Evolutionary conservation across 2,329 filamentous ascomycete species (phyloP).

Genomic region (Cyclaneusma minus): DNA sequence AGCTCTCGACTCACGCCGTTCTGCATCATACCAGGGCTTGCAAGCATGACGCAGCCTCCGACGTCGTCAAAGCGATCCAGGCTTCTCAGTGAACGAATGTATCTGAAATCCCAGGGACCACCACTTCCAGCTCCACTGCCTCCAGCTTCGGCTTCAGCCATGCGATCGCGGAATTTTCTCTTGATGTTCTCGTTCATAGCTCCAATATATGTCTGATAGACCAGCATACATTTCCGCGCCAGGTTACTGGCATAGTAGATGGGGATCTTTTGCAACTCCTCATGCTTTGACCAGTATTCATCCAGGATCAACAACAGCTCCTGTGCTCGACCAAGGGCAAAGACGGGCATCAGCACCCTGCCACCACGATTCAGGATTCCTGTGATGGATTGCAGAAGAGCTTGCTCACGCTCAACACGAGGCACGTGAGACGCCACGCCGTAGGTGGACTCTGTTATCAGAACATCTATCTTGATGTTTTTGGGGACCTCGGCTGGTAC

Average conservation of each 20-base stretch:
- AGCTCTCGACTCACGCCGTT: slow-evolving; percentile 88
- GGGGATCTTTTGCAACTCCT: slow-evolving; percentile 75
- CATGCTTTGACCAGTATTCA: slow-evolving; percentile 88
- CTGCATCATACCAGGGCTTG: slow-evolving; percentile 95
- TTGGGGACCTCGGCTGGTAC: slow-evolving; percentile 85
- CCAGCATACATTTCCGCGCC: slow-evolving; percentile 92
- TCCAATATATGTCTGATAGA: slow-evolving; percentile 95
- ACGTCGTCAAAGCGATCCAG: slow-evolving; percentile 94
- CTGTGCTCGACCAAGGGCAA: slow-evolving; percentile 84
- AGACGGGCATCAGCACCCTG: slow-evolving; percentile 85
- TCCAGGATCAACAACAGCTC: slow-evolving; percentile 89
- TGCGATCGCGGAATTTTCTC: slow-evolving; percentile 78
- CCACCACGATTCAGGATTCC: slow-evolving; percentile 81
- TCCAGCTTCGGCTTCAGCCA: slow-evolving; percentile 75
- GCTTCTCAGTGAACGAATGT: slow-evolving; percentile 79
- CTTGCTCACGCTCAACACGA: slow-evolving; percentile 76
- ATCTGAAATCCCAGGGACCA: slow-evolving; percentile 93
- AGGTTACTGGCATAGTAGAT: slow-evolving; percentile 97
- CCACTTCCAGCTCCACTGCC: slow-evolving; percentile 62
- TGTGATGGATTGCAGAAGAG: slow-evolving; percentile 91
- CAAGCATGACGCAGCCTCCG: slow-evolving; percentile 91
- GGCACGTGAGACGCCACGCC: slow-evolving; percentile 90
- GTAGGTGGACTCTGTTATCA: slow-evolving; percentile 96
- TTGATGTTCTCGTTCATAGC: slow-evolving; percentile 99
- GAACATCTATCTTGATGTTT: slow-evolving; percentile 81